phyloP scores from a whole-genome alignment of 495 filamentous ascomycete genomes.

The Xylaria scruposa region DNA sequence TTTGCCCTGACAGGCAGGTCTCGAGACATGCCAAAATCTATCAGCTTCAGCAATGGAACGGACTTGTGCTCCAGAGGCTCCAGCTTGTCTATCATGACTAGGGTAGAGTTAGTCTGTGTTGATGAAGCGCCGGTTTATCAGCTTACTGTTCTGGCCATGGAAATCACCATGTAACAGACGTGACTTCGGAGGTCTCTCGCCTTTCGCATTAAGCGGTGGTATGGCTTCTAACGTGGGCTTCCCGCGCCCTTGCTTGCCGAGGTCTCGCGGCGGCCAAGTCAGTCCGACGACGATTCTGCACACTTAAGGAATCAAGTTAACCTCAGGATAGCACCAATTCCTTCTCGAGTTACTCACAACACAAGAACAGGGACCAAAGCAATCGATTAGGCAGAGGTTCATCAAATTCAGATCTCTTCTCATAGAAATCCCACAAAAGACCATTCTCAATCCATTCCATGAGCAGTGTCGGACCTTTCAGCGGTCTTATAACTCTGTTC shows the following conservation, averaged over 20 bases:
- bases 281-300: constrained; percentile 33
- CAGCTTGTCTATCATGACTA: constrained; percentile 35
- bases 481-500: background rate
- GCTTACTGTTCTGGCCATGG: constrained; percentile 32
- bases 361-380: constrained; percentile 36
- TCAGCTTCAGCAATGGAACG: constrained; percentile 29
- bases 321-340: background rate
- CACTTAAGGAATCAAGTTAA: constrained; percentile 19
- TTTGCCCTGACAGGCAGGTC: constrained; percentile 8
- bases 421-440: constrained; percentile 18
- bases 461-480: constrained; percentile 23
- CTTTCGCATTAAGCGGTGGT: constrained; percentile 13
- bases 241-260: background rate
- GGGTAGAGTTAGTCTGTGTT: background rate
- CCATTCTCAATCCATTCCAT: constrained; percentile 35
- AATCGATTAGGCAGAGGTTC: constrained; percentile 35
- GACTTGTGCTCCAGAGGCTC: constrained; percentile 24
- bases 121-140: background rate
- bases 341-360: constrained; percentile 20
- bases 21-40: constrained; percentile 33
- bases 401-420: constrained; percentile 15
- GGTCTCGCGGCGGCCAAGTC: constrained; percentile 31
- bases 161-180: constrained; percentile 32
- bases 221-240: constrained; percentile 13
- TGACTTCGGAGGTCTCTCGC: constrained; percentile 22